Conservation (phyloP, 192 early-diverging fungal genomes). For the Coemansia sp. region DNA sequence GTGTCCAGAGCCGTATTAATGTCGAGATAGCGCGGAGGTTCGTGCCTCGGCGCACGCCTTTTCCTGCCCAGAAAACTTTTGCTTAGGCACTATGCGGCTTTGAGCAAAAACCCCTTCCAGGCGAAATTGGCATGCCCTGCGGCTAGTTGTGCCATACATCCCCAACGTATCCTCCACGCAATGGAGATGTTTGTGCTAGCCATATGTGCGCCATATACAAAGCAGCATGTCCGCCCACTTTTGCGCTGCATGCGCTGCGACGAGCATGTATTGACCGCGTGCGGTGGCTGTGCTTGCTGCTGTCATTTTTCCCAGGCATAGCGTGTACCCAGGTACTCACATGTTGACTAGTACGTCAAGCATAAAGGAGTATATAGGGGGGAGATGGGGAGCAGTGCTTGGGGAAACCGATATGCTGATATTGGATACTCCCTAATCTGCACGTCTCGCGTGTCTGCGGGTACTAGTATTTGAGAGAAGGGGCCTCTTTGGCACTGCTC, state of each 20-base stretch:
- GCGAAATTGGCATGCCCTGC: neutral
- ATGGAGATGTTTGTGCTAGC: neutral
- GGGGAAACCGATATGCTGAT: neutral
- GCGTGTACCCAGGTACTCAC: neutral
- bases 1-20: slow-evolving; percentile 9
- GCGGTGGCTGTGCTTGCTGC: neutral
- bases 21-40: neutral
- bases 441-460: neutral
- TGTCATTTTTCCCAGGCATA: neutral
- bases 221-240: neutral
- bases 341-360: neutral
- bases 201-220: neutral
- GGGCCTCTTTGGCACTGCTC: neutral
- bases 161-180: slow-evolving; percentile 2
- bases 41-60: neutral
- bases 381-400: neutral
- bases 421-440: neutral
- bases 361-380: neutral
- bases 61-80: neutral
- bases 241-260: neutral
- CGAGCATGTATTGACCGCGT: neutral
- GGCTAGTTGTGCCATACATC: neutral
- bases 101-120: neutral
- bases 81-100: neutral
- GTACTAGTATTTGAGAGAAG: neutral